phyloP scores from a whole-genome alignment of 805 yeast genomes.

The Ogataea saltuana region DNA sequence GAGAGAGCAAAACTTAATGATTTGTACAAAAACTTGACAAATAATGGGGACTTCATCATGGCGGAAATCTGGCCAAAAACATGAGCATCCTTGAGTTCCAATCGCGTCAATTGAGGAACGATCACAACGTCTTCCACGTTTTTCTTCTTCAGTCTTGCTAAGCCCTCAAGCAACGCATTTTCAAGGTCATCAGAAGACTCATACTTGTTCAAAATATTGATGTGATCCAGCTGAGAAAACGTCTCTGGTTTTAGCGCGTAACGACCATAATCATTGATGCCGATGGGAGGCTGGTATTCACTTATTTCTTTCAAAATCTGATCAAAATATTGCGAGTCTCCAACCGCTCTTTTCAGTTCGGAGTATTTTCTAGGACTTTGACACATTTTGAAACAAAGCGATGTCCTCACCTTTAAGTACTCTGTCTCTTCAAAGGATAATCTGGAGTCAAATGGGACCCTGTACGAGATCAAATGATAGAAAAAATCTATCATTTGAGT shows the following conservation, averaged over 20 bases:
- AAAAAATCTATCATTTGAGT: slow-evolving; percentile 45
- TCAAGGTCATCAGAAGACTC: slow-evolving; percentile 54
- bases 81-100: slow-evolving; percentile 27
- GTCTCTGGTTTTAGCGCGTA: slow-evolving; percentile 55
- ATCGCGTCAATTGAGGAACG: slow-evolving; percentile 42
- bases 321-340: slow-evolving; percentile 45
- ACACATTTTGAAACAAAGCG: slow-evolving; percentile 52
- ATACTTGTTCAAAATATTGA: slow-evolving; percentile 48
- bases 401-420: slow-evolving; percentile 34
- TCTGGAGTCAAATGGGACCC: slow-evolving; percentile 30
- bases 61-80: slow-evolving; percentile 46
- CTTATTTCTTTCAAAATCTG: slow-evolving; percentile 57
- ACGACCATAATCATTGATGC: slow-evolving; percentile 65
- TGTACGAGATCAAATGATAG: slow-evolving; percentile 43
- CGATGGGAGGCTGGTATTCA: slow-evolving; percentile 62
- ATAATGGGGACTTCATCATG: slow-evolving; percentile 50
- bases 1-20: slow-evolving; percentile 55
- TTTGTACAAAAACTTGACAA: slow-evolving; percentile 60
- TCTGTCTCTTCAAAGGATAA: slow-evolving; percentile 17
- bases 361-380: slow-evolving; percentile 57
- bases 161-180: slow-evolving; percentile 44
- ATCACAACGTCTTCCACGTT: slow-evolving; percentile 47
- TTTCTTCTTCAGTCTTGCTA: slow-evolving; percentile 41
- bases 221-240: slow-evolving; percentile 56
- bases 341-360: slow-evolving; percentile 37